Evolutionary conservation across 805 yeast species (phyloP), one percentile per base, ranked within the genome.

Genomic region (Ogataea methylovora): DNA sequence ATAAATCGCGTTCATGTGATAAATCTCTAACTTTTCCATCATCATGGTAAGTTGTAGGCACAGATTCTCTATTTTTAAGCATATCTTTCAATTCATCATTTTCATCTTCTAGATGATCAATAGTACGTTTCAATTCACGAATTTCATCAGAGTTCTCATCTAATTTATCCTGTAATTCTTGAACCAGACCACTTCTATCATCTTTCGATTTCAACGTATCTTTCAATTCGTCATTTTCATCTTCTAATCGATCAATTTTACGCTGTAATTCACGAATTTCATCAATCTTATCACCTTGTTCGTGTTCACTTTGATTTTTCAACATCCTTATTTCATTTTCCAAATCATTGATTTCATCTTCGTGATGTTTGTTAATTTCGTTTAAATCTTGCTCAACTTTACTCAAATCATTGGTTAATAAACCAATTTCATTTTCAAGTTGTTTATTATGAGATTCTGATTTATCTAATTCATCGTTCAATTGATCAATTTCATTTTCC

Each of bases 201-300:
- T n/a, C n/a, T n/a, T n/a, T n/a, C n/a, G n/a, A n/a, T 20, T 20
- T 20, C 8, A 20, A 7, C 22, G 6, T 6, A 4, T 29, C 43
- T 22, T 41, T 34, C 29, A 46, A 30, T n/a, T 31, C 32, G 20
- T 45, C 49, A 18, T 36, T 35, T 31, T 43, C 39, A 24, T 39
- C 41, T 10, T 26, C 35, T 20, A 43, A 10, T 8, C 27, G 9
- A 16, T 28, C 19, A 27, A 41, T 16, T 8, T 45, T 41, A 11
- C 36, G 42, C 28, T 40, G 34, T 31, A 46, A 29, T 19, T 45
- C 39, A 14, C 24, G 11, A 4, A 41, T 15, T n/a, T 40, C 39
- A 20, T 37, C 35, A 11, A 38, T 44, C 19, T 36, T 32, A 4
- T 25, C 23, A 10, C 28, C 23, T 5, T 33, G 27, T 18, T 39